Evolutionary conservation across 1,284 basidiomycete species (phyloP), one percentile per base, ranked within the genome.

Genomic region (Apiotrichum domesticum): DNA sequence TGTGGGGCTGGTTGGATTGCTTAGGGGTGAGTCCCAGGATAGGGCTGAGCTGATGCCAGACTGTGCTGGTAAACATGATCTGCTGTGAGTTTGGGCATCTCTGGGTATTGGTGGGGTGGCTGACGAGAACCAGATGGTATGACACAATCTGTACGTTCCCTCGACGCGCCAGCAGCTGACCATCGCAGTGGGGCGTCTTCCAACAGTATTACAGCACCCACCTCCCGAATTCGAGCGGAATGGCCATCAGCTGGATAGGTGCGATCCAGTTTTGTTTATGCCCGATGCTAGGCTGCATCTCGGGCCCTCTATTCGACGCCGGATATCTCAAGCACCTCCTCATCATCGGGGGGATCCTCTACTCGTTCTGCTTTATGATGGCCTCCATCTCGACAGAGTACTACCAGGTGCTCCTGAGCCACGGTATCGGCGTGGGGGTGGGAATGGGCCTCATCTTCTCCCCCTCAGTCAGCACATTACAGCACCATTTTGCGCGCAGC

Each of bases 241-340:
- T 69, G 46, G 56, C 62, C 9, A 69, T 72, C 45, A 81, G 85
- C 14, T 88, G 86, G 87, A 87, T 88, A 56, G 86, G 86, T 3
- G 86, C 86, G 0, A 76, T 86, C 55, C 85, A 87, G 71, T 80
- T 61, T 79, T 82, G 75, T 57, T 80, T 65, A 73, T 82, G 62
- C 70, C 79, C 66, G 64, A 79, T 66, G 46, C 64, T 71, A 2
- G 75, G 63, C 3, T 76, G 83, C 15, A 54, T 83, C 39, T 73
- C 77, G n/a, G 84, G 84, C 0, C 80, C 83, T 3, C 69, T 85
- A 7, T 84, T 85, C 67, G 84, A 86, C 65, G 62, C 81, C 2
- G 84, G 84, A 15, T 80, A 83, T 65, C 81, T 83, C 63, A 76
- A 75, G 37, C 66, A 77, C 3, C 77, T 83, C 7, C 75, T 81